Evolutionary conservation across 805 yeast genomes (phyloP).

Genomic region (Candida corydali): DNA sequence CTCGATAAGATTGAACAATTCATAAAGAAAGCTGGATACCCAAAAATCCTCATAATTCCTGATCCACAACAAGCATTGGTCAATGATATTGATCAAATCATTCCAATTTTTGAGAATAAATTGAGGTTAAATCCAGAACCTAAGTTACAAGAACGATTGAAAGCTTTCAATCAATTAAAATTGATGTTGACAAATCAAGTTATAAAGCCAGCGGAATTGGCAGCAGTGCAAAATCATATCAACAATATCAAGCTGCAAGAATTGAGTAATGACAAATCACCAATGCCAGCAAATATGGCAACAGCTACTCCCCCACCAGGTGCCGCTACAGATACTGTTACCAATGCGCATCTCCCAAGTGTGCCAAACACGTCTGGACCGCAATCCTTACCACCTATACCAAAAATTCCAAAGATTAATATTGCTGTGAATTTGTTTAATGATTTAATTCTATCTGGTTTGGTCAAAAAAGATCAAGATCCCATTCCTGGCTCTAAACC

Average conservation of each 20-base stretch:
- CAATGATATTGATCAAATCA: slow-evolving; percentile 32
- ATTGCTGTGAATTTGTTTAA: slow-evolving; percentile 28
- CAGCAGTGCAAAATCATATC: slow-evolving; percentile 35
- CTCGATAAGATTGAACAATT: slow-evolving; percentile 72
- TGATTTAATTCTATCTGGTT: slow-evolving; percentile 31
- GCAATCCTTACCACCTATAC: slow-evolving; percentile 1
- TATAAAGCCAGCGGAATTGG: slow-evolving; percentile 31
- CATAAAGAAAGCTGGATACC: slow-evolving; percentile 37
- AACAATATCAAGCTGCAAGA: slow-evolving; percentile 35
- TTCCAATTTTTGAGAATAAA: slow-evolving; percentile 41
- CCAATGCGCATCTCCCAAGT: not conserved
- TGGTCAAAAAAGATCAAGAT: slow-evolving; percentile 38
- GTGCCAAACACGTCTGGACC: not conserved
- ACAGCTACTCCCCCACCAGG: slow-evolving; percentile 10
- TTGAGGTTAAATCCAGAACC: slow-evolving; percentile 36
- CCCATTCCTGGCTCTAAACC: slow-evolving; percentile 37
- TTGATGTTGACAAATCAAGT: slow-evolving; percentile 34
- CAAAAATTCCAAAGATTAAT: slow-evolving; percentile 8
- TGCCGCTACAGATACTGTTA: not conserved
- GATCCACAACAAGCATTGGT: slow-evolving; percentile 16
- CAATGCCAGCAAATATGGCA: slow-evolving; percentile 12
- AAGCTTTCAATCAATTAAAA: slow-evolving; percentile 43
- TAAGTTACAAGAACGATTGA: slow-evolving; percentile 41
- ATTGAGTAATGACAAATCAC: slow-evolving; percentile 4
- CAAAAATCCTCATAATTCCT: not conserved